Conservation (phyloP, 1,139 yeast genomes). For the Suhomyces coccinellae region DNA sequence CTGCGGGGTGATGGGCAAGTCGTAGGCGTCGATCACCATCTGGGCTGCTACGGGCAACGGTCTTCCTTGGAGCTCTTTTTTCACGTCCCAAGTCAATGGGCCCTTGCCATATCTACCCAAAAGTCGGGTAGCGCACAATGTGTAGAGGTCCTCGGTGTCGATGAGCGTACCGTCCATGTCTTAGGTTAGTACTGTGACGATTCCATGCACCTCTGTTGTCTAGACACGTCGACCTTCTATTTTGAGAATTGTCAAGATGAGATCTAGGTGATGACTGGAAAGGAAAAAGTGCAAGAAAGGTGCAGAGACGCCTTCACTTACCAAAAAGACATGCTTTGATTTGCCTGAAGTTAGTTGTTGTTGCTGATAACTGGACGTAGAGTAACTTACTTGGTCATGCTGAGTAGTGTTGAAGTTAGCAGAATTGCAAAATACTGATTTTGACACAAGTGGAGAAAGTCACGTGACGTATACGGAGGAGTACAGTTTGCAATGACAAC, state of each 20-base stretch:
- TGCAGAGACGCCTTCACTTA: conserved; percentile 32
- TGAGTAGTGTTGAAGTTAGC: no score
- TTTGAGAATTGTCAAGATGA: no score
- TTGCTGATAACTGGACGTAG: background rate
- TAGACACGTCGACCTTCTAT: no score
- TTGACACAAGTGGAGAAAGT: background rate
- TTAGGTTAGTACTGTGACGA: conserved; percentile 20
- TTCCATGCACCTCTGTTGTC: background rate
- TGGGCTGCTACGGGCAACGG: conserved; percentile 75
- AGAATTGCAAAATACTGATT: no score
- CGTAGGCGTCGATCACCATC: conserved; percentile 64
- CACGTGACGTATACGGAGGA: background rate
- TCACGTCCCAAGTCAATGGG: conserved; percentile 85
- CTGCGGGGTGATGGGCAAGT: conserved; percentile 65
- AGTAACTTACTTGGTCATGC: background rate
- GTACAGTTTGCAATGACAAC: no score
- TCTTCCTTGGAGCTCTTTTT: conserved; percentile 81
- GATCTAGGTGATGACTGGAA: no score
- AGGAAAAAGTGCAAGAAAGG: no score
- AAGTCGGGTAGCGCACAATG: conserved; percentile 67
- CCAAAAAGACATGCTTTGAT: conserved; percentile 87
- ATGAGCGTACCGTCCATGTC: conserved; percentile 95
- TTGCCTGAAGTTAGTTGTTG: conserved; percentile 4
- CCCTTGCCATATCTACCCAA: conserved; percentile 71
- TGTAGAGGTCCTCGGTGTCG: conserved; percentile 89